These are phyloP conservation scores for Thelonectria blattea DNA, from an alignment of 2,329 filamentous ascomycete genomes.

Conservation along the genomic window DNA sequence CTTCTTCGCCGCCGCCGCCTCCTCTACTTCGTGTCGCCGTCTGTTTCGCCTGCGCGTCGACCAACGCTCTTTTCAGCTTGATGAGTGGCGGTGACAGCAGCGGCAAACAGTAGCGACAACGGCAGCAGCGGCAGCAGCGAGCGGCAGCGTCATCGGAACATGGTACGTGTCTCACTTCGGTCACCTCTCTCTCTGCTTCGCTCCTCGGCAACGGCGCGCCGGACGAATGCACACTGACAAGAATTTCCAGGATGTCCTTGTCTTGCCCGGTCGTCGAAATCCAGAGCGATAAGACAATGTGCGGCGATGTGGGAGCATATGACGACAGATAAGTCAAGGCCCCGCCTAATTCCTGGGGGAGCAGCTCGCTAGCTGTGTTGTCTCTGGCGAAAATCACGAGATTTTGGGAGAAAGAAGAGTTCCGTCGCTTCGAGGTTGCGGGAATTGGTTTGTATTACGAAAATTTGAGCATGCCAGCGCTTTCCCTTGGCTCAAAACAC, in stretches of 20 bases:
- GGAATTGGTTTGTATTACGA: slow-evolving; percentile 21
- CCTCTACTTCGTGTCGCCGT: background rate
- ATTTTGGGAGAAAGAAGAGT: background rate
- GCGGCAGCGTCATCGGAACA: background rate
- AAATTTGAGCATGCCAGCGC: slow-evolving; percentile 27
- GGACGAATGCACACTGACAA: background rate
- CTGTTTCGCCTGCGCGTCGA: background rate
- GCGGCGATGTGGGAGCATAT: background rate
- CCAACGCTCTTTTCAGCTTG: background rate
- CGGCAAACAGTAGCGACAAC: too few species aligned
- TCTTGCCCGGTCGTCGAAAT: background rate
- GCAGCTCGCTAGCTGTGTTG: background rate
- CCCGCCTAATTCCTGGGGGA: background rate
- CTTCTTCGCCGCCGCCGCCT: background rate
- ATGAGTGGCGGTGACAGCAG: background rate
- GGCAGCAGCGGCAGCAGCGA: background rate
- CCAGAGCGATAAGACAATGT: background rate
- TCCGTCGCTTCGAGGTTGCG: background rate
- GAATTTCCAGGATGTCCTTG: slow-evolving; percentile 1
- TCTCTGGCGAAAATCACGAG: background rate
- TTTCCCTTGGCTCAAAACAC: slow-evolving; percentile 28
- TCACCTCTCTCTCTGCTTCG: background rate
- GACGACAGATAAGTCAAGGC: background rate
- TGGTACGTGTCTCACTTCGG: background rate
- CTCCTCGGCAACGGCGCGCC: background rate